Percentiles rank a stretch among this genome's conserved stretches.
These are phyloP conservation scores for Themeda triandra DNA, from an alignment of 176 grass and related monocot genomes.

Conservation along the genomic window DNA sequence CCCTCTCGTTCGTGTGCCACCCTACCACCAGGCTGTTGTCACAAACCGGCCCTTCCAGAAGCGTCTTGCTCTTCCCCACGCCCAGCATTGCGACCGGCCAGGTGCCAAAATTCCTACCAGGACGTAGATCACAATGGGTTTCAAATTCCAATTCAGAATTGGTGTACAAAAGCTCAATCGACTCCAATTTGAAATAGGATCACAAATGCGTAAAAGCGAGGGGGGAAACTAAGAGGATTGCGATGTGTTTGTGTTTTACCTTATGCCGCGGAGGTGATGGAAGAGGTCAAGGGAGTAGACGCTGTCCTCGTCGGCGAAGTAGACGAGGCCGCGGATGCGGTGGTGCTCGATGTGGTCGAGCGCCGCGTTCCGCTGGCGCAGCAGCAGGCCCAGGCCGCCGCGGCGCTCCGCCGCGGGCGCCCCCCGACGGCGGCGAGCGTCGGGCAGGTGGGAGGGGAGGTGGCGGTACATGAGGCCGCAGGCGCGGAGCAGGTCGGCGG, in stretches of 20 bases:
- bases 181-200: not conserved
- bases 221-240: not conserved
- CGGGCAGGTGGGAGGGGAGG: constrained; percentile 14
- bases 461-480: constrained; percentile 66
- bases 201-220: not conserved
- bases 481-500: constrained; percentile 49
- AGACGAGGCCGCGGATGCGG: constrained; percentile 62
- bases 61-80: constrained; percentile 38
- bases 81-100: constrained; percentile 63
- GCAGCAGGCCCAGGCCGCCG: too few species aligned
- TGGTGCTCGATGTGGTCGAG: constrained; percentile 69
- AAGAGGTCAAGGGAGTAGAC: constrained; percentile 75
- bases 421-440: too few species aligned
- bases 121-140: not conserved
- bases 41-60: constrained; percentile 65
- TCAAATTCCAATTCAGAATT: not conserved
- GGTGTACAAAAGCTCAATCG: not conserved
- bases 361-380: constrained; percentile 57
- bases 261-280: constrained; percentile 40
- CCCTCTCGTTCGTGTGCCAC: constrained; percentile 57
- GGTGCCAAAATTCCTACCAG: constrained; percentile 56
- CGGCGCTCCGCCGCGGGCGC: too few species aligned
- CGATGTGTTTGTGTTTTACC: not conserved
- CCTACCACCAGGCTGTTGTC: constrained; percentile 45
- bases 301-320: constrained; percentile 74